Percentiles rank a stretch among this genome's conserved stretches.
Conservation (phyloP, 768 basidiomycete genomes). For the Leccinum pellstonianum region DNA sequence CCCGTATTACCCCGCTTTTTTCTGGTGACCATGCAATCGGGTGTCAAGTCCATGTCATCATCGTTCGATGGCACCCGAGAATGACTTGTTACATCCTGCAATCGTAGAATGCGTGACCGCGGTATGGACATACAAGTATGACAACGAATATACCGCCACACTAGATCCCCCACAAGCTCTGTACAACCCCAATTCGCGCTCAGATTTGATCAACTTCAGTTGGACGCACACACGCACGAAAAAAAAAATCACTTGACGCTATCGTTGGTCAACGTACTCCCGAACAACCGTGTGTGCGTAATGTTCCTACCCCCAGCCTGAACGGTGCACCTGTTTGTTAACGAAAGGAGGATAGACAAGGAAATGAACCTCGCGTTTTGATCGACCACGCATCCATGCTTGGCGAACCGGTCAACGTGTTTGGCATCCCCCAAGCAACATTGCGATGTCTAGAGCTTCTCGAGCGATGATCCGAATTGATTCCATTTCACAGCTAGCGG, state of each 20-base stretch:
- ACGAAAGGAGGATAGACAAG: slow-evolving; percentile 53
- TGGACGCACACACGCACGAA: slow-evolving; percentile 53
- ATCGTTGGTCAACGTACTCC: slow-evolving; percentile 50
- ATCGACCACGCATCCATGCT: slow-evolving; percentile 69
- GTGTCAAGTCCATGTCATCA: too few species aligned
- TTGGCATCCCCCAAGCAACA: slow-evolving; percentile 85
- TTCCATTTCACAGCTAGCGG: slow-evolving; percentile 55
- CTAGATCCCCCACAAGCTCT: slow-evolving; percentile 52
- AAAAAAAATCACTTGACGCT: slow-evolving; percentile 71
- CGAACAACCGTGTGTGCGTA: slow-evolving; percentile 38
- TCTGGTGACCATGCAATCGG: too few species aligned
- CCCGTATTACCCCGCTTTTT: too few species aligned
- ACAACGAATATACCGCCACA: slow-evolving; percentile 75
- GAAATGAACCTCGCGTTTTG: slow-evolving; percentile 63
- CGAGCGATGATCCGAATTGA: slow-evolving; percentile 4
- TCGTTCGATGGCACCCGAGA: too few species aligned
- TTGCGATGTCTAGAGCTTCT: slow-evolving; percentile 82
- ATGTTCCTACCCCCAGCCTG: slow-evolving; percentile 34
- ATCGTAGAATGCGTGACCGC: slow-evolving; percentile 72
- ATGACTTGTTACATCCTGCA: slow-evolving; percentile 43
- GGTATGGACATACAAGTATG: slow-evolving; percentile 80
- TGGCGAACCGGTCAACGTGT: slow-evolving; percentile 81
- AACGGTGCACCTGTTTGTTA: slow-evolving; percentile 25
- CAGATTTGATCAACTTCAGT: slow-evolving; percentile 72
- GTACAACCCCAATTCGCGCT: slow-evolving; percentile 37